Evolutionary conservation across 192 early-diverging fungal species (phyloP).

Genomic region (Coemansia sp.): DNA sequence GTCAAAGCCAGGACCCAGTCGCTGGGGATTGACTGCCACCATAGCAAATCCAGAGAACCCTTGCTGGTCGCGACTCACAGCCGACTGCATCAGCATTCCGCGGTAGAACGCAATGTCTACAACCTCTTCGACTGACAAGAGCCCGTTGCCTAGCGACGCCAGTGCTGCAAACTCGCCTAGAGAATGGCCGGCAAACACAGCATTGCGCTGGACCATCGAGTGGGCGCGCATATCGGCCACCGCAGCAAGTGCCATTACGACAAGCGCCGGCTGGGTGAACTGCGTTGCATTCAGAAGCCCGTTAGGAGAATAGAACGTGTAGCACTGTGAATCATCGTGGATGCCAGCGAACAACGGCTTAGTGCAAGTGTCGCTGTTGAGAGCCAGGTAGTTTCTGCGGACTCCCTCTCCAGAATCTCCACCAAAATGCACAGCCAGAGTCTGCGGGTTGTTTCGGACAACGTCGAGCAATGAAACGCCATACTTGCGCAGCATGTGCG

Average conservation of each 20-base stretch:
- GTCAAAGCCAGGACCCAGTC: conserved; percentile 70
- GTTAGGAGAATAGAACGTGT: conserved; percentile 76
- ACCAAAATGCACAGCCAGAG: conserved; percentile 70
- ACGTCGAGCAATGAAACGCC: conserved; percentile 88
- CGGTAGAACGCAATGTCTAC: conserved; percentile 92
- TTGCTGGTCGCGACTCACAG: conserved; percentile 71
- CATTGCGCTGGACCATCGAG: conserved; percentile 68
- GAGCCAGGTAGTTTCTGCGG: conserved; percentile 8
- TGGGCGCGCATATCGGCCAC: conserved; percentile 88
- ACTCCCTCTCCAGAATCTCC: conserved; percentile 49
- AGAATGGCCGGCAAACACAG: conserved; percentile 91
- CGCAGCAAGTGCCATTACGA: conserved; percentile 81
- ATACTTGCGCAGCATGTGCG: conserved; percentile 77
- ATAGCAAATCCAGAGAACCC: conserved; percentile 92
- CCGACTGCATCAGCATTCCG: conserved; percentile 95
- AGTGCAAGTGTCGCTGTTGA: conserved; percentile 17
- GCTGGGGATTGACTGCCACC: conserved; percentile 87
- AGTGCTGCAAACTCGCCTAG: conserved; percentile 91
- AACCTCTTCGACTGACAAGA: conserved; percentile 75
- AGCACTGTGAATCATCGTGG: conserved; percentile 64
- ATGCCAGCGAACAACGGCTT: conserved; percentile 44
- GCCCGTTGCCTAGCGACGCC: conserved; percentile 68
- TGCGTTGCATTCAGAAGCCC: conserved; percentile 92
- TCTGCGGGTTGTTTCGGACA: conserved; percentile 80
- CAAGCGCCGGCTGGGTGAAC: conserved; percentile 87